Evolutionary conservation across 441 rosid species (phyloP), one percentile per base, ranked within the genome.

Genomic region (Erysimum cheiri): DNA sequence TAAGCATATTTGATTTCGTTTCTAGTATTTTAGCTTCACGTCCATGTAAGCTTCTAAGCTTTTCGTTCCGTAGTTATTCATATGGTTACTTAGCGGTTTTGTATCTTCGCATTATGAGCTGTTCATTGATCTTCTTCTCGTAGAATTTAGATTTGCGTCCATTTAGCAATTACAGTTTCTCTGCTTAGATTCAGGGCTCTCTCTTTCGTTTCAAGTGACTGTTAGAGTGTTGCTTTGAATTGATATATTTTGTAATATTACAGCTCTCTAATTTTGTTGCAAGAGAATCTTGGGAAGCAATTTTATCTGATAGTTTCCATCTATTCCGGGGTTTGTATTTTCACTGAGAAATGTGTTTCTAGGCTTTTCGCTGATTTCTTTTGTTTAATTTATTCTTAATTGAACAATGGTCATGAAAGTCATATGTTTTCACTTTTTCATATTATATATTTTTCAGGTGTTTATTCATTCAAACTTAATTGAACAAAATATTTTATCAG

Each of bases 391-490:
- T 22, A 40, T 17, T 64, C 69, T 14, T 26, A 3, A 41, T 50
- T 28, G 0, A 49, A 49, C n/a, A 49, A 49, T 47, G 32, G 55
- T 49, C 57, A 50, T 6, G 35, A 53, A 3, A n/a, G 19, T 31
- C n/a, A 14, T 2, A 4, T 75, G 36, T 32, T 15, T 41, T 67
- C 41, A 12, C 7, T 47, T 70, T 49, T 66, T 36, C 66, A 82
- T 1, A 29, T 19, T 47, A 8, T 17, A 3, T 50, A 9, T 83
- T 81, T 80, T 80, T 78, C 83, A 80, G 84, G 77, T 71, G 62
- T 81, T 12, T 84, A 69, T 63, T 32, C 76, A 64, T 63, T 32
- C 76, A 64, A 80, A 81, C 82, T 80, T 57, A 48, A 58, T 80
- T 78, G 78, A 74, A 56, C 48, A 79, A 61, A 57, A 72, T 75